Evolutionary conservation across 2,329 filamentous ascomycete species (phyloP).

Genomic region (Fusarium decemcellulare): DNA sequence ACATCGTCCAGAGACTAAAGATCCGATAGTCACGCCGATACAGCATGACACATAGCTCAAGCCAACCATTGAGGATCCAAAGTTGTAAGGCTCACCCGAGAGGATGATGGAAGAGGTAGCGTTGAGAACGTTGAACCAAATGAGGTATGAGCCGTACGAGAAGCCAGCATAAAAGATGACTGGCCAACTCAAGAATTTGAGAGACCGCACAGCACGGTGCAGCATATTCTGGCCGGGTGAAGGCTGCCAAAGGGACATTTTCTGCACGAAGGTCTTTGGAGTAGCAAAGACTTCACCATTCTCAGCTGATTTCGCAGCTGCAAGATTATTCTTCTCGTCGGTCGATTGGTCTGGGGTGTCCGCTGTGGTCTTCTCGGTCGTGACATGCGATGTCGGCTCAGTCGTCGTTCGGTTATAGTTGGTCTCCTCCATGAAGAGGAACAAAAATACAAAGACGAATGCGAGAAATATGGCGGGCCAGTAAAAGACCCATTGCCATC

Average conservation of each 20-base stretch:
- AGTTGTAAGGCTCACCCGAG: constrained; percentile 55
- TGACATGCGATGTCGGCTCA: background rate
- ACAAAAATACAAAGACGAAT: constrained; percentile 55
- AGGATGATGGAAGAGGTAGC: constrained; percentile 59
- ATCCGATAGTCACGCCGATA: constrained; percentile 52
- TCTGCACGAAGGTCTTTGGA: constrained; percentile 58
- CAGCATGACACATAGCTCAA: constrained; percentile 55
- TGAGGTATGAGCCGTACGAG: constrained; percentile 58
- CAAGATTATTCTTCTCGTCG: constrained; percentile 16
- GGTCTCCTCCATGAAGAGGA: constrained; percentile 73
- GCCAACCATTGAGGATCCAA: constrained; percentile 56
- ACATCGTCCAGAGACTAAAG: constrained; percentile 49
- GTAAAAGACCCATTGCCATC: constrained; percentile 61
- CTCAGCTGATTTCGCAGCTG: background rate
- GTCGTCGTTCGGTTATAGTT: constrained; percentile 59
- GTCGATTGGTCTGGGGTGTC: background rate
- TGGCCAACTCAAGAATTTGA: constrained; percentile 57
- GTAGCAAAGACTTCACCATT: constrained; percentile 20
- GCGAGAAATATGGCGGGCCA: constrained; percentile 57
- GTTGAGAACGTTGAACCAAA: constrained; percentile 61
- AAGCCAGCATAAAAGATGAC: constrained; percentile 60
- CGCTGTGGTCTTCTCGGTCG: background rate
- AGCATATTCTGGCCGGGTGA: constrained; percentile 51
- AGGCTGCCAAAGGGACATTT: constrained; percentile 58
- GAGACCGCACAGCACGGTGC: constrained; percentile 53